Conservation (phyloP, 2,329 filamentous ascomycete species). For the Aureobasidium sp. region DNA sequence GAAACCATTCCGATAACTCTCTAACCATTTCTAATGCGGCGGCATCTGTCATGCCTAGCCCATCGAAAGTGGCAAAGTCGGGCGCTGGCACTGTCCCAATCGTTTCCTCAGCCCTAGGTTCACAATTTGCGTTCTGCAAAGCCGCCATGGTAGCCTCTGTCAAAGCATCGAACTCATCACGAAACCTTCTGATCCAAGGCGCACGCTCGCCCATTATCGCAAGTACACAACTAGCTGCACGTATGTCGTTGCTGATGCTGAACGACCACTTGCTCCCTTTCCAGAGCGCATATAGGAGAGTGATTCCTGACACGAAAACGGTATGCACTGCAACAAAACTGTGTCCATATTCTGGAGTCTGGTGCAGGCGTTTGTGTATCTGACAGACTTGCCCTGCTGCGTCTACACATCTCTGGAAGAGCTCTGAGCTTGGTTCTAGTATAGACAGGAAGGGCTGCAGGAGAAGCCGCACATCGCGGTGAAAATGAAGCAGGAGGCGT, state of each 20-base stretch:
- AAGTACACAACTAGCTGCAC: background rate
- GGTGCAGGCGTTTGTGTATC: constrained; percentile 1
- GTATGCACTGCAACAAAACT: constrained; percentile 4
- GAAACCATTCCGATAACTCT: background rate
- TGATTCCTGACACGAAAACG: background rate
- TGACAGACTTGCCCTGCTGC: constrained; percentile 5
- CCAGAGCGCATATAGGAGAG: constrained; percentile 1
- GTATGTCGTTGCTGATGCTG: background rate
- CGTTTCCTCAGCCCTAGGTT: background rate
- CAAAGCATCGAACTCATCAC: background rate
- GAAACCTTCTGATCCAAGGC: background rate
- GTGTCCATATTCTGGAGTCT: constrained; percentile 1
- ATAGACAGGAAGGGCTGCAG: background rate
- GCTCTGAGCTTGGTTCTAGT: background rate
- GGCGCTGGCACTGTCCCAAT: background rate
- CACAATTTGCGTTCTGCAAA: background rate
- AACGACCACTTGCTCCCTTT: background rate
- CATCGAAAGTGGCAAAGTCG: background rate
- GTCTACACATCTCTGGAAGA: background rate
- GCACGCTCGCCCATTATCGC: constrained; percentile 8
- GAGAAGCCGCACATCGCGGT: background rate
- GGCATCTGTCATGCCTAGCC: background rate
- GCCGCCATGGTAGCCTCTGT: constrained; percentile 1
- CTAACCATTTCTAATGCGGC: background rate
- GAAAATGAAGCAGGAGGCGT: background rate